Percentiles rank a stretch among this genome's conserved stretches.
phyloP scores from a whole-genome alignment of 2,329 filamentous ascomycete species.

The Penicillium sp. region DNA sequence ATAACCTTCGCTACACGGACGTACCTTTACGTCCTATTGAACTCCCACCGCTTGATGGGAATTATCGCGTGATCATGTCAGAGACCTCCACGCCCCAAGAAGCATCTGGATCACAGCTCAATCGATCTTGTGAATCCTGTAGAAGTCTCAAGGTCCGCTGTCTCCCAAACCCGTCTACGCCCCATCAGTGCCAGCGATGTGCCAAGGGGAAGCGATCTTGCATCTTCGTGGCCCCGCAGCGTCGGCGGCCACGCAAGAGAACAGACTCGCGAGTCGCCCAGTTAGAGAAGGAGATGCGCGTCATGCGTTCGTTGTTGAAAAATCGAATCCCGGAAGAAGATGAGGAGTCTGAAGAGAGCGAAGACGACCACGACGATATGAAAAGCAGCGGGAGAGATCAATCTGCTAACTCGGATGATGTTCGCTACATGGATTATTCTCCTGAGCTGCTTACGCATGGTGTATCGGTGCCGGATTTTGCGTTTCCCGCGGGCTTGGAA shows the following conservation, averaged over 20 bases:
- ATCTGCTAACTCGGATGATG: constrained; percentile 23
- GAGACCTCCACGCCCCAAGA: constrained; percentile 23
- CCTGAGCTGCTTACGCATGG: constrained; percentile 23
- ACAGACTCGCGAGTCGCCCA: constrained; percentile 41
- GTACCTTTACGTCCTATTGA: not conserved
- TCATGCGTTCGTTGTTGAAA: constrained; percentile 40
- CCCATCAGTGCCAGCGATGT: constrained; percentile 41
- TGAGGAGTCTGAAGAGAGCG: constrained; percentile 31
- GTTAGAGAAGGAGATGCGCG: constrained; percentile 40
- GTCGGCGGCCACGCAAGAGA: constrained; percentile 39
- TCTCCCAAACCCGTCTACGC: constrained; percentile 31
- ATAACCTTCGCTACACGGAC: constrained; percentile 3
- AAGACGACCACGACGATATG: constrained; percentile 11
- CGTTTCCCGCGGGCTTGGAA: constrained; percentile 25
- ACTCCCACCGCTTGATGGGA: not conserved
- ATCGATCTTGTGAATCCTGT: constrained; percentile 41
- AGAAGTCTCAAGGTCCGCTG: constrained; percentile 41
- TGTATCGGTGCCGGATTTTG: constrained; percentile 22
- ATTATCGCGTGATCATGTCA: constrained; percentile 28
- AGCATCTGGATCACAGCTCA: constrained; percentile 29
- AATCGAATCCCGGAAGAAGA: constrained; percentile 33
- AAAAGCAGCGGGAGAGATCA: constrained; percentile 25
- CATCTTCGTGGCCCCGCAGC: constrained; percentile 39
- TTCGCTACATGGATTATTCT: constrained; percentile 28
- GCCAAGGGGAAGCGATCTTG: constrained; percentile 36